Conservation (phyloP, 2,329 filamentous ascomycete genomes). For the Penicillium janthinellum region DNA sequence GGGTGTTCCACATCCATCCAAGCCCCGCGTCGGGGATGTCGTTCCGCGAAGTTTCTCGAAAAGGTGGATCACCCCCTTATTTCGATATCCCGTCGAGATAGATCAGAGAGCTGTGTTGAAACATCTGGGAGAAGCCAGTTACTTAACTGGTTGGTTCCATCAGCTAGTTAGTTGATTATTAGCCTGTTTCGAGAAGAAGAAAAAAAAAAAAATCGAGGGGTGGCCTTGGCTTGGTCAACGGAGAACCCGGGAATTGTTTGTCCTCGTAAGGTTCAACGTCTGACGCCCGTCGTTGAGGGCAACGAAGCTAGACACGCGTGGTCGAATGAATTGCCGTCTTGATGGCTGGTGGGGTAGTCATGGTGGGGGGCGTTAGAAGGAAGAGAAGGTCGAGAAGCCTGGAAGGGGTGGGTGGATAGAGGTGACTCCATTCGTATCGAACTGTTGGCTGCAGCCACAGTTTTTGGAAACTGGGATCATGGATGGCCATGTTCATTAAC, state of each 20-base stretch:
- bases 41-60: conserved; percentile 30
- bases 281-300: conserved; percentile 13
- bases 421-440: conserved; percentile 1
- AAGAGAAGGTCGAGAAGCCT: neutral
- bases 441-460: neutral
- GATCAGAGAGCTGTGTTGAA: neutral
- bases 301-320: conserved; percentile 5
- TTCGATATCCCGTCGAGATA: neutral
- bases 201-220: neutral
- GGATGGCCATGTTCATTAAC: neutral
- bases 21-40: conserved; percentile 16
- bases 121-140: too few relatives aligned
- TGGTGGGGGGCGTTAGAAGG: conserved; percentile 2
- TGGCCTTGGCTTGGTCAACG: neutral
- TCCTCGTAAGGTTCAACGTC: conserved; percentile 17
- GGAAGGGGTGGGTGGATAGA: neutral
- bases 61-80: conserved; percentile 16
- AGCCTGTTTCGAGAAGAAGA: neutral
- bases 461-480: neutral
- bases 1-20: neutral
- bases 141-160: neutral
- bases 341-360: neutral
- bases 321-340: neutral
- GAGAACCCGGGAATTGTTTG: conserved; percentile 12
- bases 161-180: neutral